Conservation (phyloP, 2,329 filamentous ascomycete species). For the Botrytis aclada region DNA sequence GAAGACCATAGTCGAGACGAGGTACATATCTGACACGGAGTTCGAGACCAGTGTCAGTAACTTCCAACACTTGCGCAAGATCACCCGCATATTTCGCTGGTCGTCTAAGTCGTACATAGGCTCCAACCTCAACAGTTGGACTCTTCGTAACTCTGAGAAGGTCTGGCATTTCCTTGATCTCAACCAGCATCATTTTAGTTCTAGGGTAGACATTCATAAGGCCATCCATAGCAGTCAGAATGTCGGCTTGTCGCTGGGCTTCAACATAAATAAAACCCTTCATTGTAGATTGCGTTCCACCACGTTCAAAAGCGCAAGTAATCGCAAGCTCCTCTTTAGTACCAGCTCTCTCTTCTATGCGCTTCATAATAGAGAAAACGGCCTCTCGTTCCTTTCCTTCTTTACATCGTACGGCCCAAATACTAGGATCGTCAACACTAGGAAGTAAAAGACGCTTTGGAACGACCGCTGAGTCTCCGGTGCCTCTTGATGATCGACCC, state of each 20-base stretch:
- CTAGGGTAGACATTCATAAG: slow-evolving; percentile 88
- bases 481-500: slow-evolving; percentile 63
- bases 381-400: slow-evolving; percentile 95
- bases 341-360: slow-evolving; percentile 74
- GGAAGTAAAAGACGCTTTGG: slow-evolving; percentile 85
- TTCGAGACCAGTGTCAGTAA: slow-evolving; percentile 88
- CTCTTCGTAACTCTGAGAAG: slow-evolving; percentile 88
- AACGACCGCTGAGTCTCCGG: slow-evolving; percentile 70
- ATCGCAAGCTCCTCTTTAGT: slow-evolving; percentile 81
- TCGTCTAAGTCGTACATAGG: slow-evolving; percentile 85
- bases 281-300: slow-evolving; percentile 74
- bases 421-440: slow-evolving; percentile 90
- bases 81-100: slow-evolving; percentile 81
- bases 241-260: slow-evolving; percentile 81
- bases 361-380: slow-evolving; percentile 82
- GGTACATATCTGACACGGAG: slow-evolving; percentile 86
- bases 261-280: slow-evolving; percentile 95
- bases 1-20: slow-evolving; percentile 84
- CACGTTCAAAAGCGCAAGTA: slow-evolving; percentile 88
- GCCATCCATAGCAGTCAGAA: slow-evolving; percentile 76
- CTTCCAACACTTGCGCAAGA: slow-evolving; percentile 86
- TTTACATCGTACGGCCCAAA: slow-evolving; percentile 91
- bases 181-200: slow-evolving; percentile 80
- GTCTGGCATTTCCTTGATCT: slow-evolving; percentile 97
- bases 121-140: slow-evolving; percentile 77